Percentiles rank a stretch among this genome's conserved stretches.
Conservation (phyloP, 495 filamentous ascomycete genomes). For the Parathielavia appendiculata region DNA sequence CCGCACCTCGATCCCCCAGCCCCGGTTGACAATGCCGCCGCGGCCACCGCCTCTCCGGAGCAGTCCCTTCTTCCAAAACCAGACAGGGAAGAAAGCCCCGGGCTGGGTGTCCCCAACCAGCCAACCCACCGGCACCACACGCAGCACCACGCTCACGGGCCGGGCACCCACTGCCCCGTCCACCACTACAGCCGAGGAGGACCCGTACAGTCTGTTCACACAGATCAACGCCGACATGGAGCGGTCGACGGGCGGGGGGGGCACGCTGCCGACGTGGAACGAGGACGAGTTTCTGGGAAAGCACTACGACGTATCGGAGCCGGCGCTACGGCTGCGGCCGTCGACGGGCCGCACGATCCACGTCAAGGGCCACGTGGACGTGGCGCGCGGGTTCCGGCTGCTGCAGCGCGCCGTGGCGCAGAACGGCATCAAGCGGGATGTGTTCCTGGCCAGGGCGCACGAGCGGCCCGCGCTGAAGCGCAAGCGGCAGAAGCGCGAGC, state of each 20-base stretch:
- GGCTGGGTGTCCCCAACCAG: background rate
- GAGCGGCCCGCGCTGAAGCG: constrained; percentile 68
- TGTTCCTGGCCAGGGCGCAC: constrained; percentile 55
- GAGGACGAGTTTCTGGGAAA: constrained; percentile 16
- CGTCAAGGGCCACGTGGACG: constrained; percentile 46
- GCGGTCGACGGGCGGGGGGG: background rate
- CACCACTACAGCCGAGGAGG: background rate
- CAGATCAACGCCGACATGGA: constrained; percentile 14
- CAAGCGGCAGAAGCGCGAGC: constrained; percentile 62
- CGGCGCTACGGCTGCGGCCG: constrained; percentile 43
- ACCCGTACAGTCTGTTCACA: background rate
- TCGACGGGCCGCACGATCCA: constrained; percentile 55
- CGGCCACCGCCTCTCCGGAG: constrained; percentile 5
- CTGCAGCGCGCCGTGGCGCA: constrained; percentile 39
- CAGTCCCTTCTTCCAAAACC: background rate
- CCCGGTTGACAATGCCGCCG: background rate
- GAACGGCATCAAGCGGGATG: constrained; percentile 53
- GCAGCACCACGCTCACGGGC: background rate
- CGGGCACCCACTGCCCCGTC: background rate
- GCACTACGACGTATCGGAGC: constrained; percentile 11
- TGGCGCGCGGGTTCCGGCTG: constrained; percentile 49
- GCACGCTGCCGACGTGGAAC: constrained; percentile 7
- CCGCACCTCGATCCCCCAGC: background rate
- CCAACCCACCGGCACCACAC: background rate
- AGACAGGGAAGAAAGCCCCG: background rate